phyloP scores from a whole-genome alignment of 805 yeast genomes.

The Ogataea nakhonphanomensis region DNA sequence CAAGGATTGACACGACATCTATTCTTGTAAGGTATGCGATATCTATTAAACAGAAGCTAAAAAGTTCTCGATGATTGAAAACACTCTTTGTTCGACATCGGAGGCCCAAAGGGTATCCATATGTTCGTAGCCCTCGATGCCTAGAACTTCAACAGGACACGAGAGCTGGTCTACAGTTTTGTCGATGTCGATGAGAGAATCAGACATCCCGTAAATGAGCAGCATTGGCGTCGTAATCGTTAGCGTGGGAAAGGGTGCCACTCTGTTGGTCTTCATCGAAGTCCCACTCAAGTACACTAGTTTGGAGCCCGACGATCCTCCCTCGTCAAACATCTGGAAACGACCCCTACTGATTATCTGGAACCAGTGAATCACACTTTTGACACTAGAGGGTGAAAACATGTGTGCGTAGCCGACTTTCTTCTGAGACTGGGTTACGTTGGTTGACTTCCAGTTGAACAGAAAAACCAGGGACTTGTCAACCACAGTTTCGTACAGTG shows the following conservation, averaged over 20 bases:
- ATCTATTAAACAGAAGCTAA: not conserved
- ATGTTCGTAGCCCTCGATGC: conserved; percentile 76
- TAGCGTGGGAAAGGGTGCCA: conserved; percentile 58
- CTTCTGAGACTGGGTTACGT: conserved; percentile 44
- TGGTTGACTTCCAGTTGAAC: conserved; percentile 47
- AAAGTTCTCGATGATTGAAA: conserved; percentile 19
- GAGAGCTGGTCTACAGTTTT: conserved; percentile 73
- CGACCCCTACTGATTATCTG: conserved; percentile 43
- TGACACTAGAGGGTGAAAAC: conserved; percentile 54
- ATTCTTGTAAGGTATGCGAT: not conserved
- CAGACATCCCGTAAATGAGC: conserved; percentile 74
- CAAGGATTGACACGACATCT: conserved; percentile 55
- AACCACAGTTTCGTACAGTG: conserved; percentile 43
- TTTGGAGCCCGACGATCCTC: conserved; percentile 32
- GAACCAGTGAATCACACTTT: conserved; percentile 49
- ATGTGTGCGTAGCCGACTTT: conserved; percentile 48
- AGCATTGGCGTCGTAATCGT: conserved; percentile 72
- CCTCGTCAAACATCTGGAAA: conserved; percentile 54
- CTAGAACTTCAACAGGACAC: conserved; percentile 32
- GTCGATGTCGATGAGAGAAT: conserved; percentile 82
- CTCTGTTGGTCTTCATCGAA: conserved; percentile 39
- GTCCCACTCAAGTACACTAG: conserved; percentile 28
- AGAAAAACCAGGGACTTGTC: conserved; percentile 43
- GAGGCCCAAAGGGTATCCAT: conserved; percentile 88
- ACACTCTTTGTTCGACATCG: conserved; percentile 49